Evolutionary conservation across 768 basidiomycete genomes (phyloP).

Genomic region (Mycena albidolilacea): DNA sequence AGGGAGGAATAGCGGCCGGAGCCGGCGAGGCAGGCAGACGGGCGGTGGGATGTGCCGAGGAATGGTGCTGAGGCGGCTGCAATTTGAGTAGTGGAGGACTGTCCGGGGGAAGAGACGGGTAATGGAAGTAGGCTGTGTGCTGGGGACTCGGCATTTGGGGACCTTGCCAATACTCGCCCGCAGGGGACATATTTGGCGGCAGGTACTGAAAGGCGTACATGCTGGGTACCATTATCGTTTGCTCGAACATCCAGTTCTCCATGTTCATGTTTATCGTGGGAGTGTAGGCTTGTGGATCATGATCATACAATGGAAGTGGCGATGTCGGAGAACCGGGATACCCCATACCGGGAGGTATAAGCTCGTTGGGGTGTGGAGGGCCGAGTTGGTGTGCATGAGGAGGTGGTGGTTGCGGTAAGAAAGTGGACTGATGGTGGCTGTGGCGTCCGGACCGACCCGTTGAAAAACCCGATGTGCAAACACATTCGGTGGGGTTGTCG

Average conservation of each 20-base stretch:
- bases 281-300: conserved; percentile 32
- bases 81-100: conserved; percentile 27
- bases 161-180: conserved; percentile 38
- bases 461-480: no score
- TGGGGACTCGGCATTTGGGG: conserved; percentile 26
- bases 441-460: no score
- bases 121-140: conserved; percentile 32
- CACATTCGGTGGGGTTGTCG: no score
- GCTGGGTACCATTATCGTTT: conserved; percentile 42
- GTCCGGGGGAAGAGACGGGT: conserved; percentile 31
- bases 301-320: conserved; percentile 38
- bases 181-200: conserved; percentile 4
- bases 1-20: not conserved
- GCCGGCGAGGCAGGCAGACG: conserved; percentile 13
- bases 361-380: conserved; percentile 19
- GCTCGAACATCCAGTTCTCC: conserved; percentile 47
- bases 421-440: no score
- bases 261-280: conserved; percentile 29
- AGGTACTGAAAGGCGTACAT: conserved; percentile 30
- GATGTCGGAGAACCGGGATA: conserved; percentile 27
- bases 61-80: conserved; percentile 19
- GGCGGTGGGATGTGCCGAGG: conserved; percentile 15
- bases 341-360: conserved; percentile 12
- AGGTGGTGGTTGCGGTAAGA: no score
- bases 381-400: no score